These are phyloP conservation scores for Sarocladiaceae sp. DNA, from an alignment of 2,329 filamentous ascomycete species.

Conservation along the genomic window DNA sequence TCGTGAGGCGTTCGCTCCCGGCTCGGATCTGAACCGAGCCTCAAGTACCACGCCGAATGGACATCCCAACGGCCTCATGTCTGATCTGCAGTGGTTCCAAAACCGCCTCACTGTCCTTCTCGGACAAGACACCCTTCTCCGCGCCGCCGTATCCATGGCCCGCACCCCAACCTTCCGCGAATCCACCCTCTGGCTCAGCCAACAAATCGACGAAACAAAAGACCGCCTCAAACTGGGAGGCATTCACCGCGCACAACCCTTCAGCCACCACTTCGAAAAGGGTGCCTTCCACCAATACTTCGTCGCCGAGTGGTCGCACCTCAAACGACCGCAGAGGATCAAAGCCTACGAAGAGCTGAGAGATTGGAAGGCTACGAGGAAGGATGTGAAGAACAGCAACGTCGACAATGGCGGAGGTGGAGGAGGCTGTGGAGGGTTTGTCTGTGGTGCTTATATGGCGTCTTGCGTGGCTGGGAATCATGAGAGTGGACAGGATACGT, in stretches of 20 bases:
- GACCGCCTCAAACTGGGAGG: slow-evolving; percentile 34
- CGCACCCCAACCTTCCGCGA: slow-evolving; percentile 20
- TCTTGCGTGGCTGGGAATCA: slow-evolving; percentile 14
- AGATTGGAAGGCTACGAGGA: slow-evolving; percentile 17
- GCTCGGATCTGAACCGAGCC: not conserved
- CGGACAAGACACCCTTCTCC: slow-evolving; percentile 25
- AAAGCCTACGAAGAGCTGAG: slow-evolving; percentile 20
- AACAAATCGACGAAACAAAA: slow-evolving; percentile 16
- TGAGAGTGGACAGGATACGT: slow-evolving; percentile 16
- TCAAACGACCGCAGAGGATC: slow-evolving; percentile 15
- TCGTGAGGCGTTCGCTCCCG: not conserved
- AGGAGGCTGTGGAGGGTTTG: slow-evolving; percentile 13
- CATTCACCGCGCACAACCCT: slow-evolving; percentile 38
- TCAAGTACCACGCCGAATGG: not conserved
- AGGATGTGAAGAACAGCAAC: slow-evolving; percentile 12
- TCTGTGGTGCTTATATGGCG: slow-evolving; percentile 14
- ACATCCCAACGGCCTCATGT: slow-evolving; percentile 14
- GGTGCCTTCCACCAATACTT: slow-evolving; percentile 25
- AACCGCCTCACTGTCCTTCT: slow-evolving; percentile 30
- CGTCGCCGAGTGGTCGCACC: slow-evolving; percentile 21
- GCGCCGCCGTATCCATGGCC: slow-evolving; percentile 31
- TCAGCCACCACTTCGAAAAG: slow-evolving; percentile 33
- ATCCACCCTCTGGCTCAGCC: slow-evolving; percentile 30
- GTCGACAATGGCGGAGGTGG: slow-evolving; percentile 12
- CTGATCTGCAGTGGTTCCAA: slow-evolving; percentile 25